A percentile compares a stretch with the other conserved stretches of the same genome.
Conservation (phyloP, 345 rosid genomes). For the Crucihimalaya himalaica region DNA sequence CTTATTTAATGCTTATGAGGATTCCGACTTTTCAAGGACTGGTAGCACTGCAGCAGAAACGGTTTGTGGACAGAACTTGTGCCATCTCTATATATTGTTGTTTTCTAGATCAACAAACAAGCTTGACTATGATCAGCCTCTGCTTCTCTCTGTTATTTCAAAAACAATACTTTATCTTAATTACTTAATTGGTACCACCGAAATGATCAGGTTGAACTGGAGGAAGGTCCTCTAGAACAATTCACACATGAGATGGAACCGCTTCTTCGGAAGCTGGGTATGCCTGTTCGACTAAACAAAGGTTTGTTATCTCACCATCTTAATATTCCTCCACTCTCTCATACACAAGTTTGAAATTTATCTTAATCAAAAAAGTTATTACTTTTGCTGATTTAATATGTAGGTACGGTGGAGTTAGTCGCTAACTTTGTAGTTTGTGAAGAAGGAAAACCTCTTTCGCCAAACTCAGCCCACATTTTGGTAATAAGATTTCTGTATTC, state of each 20-base stretch:
- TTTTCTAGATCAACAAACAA: background rate
- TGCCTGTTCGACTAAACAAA: constrained; percentile 95
- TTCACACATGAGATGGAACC: constrained; percentile 99
- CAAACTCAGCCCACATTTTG: constrained; percentile 91
- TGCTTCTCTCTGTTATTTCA: background rate
- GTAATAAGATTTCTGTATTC: constrained; percentile 37
- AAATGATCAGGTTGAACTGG: constrained; percentile 68
- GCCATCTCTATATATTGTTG: background rate
- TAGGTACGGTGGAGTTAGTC: constrained; percentile 91
- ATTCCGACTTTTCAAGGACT: constrained; percentile 79
- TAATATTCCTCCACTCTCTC: background rate
- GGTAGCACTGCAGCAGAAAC: constrained; percentile 74
- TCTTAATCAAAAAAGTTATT: background rate
- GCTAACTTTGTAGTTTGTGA: constrained; percentile 88
- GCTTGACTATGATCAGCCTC: background rate
- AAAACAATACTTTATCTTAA: background rate
- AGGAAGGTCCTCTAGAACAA: constrained; percentile 85
- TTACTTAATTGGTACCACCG: background rate
- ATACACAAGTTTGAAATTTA: background rate
- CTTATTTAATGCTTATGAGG: constrained; percentile 76
- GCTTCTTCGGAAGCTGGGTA: constrained; percentile 80
- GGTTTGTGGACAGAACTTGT: constrained; percentile 44
- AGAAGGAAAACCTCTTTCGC: constrained; percentile 90
- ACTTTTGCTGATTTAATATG: background rate
- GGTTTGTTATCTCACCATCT: constrained; percentile 44